Evolutionary conservation across 148 eudicot genomes (phyloP).

Genomic region (Cornus controversa): DNA sequence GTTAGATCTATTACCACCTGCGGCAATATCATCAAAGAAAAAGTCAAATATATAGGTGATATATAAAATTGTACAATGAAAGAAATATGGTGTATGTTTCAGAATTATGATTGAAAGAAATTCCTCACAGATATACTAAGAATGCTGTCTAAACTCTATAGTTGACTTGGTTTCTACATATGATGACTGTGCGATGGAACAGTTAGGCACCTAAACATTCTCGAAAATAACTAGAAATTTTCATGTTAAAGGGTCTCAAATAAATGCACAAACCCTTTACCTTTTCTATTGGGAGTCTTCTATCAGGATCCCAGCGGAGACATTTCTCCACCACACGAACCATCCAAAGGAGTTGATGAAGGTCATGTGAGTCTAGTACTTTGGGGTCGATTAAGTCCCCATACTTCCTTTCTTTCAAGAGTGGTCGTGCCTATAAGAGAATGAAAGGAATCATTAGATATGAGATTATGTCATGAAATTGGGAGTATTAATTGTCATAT

Average conservation of each 20-base stretch:
- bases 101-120: background rate
- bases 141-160: no score
- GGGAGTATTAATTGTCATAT: no score
- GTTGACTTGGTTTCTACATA: no score
- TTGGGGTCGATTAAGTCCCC: constrained; percentile 25
- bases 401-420: constrained; percentile 19
- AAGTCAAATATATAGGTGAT: background rate
- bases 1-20: constrained; percentile 5
- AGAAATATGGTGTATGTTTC: background rate
- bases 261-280: constrained; percentile 1
- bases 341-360: constrained; percentile 29
- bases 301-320: constrained; percentile 23
- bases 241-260: no score
- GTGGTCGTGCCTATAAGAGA: constrained; percentile 31
- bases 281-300: constrained; percentile 30
- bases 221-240: no score
- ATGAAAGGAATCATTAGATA: background rate
- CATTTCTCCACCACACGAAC: constrained; percentile 32
- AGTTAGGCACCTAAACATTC: no score
- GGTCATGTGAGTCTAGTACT: constrained; percentile 17
- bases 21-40: background rate
- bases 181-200: no score
- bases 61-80: background rate
- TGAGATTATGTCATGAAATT: background rate
- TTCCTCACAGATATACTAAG: background rate